Base-by-base conservation (phyloP, 139 green algal genomes). In the Asterochloris sp. region DNA sequence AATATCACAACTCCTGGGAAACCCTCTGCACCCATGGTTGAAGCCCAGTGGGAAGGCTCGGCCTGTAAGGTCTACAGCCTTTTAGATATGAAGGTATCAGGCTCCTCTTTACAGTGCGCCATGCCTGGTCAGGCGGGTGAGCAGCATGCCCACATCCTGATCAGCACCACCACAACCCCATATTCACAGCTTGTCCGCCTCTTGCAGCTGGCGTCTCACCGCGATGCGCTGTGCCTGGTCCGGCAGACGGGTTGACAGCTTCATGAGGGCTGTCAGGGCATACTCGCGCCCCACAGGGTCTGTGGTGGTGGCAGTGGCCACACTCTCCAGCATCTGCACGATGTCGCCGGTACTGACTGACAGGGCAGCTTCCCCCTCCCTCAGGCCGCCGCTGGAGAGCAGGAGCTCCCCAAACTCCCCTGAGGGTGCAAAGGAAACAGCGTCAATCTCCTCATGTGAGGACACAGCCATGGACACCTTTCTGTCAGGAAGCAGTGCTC, bases 371-470 rank as follows among this genome's bases (percentile, higher is more conserved):
- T 98, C 93, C 14, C 86, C 93, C 71, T 94, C 88, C 83, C 96
- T 88, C 85, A 94, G 82, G 11, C 73, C 85, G 29, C 73, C 61
- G 62, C 86, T 83, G 13, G 86, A 66, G 67, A 95, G 76, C 82
- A 99, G 91, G 89, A 96, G 90, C 83, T 98, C 96, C 0, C 95
- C 95, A 89, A 94, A 99, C 89, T 90, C 87, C 21, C 87, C 87
- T 90, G 87, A 28, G 73, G 71, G 54, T 9, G 27, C 74, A 67
- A 10, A 76, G 9, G 24, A 29, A 76, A 19, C 24, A 54, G 24
- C 23, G 15, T 16, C 69, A 38, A 76, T 13, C 8, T 27, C 17
- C 0, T 54, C 21, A 0, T 47, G 69, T 76, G 13, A 54, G 38
- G 38, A 54, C 38, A 54, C 6, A 54, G 6, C 6, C 23, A 54